phyloP scores from a whole-genome alignment of 2,329 filamentous ascomycete genomes.

The Byssothecium circinans region DNA sequence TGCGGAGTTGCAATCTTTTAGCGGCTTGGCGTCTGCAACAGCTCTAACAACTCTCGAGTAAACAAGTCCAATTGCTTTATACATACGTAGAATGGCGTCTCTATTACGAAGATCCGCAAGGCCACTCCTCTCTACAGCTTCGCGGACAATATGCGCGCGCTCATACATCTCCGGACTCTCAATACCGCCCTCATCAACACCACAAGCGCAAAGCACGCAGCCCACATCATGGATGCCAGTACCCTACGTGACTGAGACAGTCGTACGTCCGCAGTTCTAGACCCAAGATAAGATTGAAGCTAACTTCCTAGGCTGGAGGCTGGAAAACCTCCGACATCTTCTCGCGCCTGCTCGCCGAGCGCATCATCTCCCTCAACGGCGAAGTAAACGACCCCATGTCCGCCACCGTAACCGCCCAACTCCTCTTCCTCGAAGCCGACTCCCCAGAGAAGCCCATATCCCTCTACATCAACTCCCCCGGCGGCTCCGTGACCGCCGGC shows the following conservation, averaged over 20 bases:
- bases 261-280: conserved; percentile 36
- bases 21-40: conserved; percentile 14
- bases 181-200: conserved; percentile 17
- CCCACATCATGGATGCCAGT: conserved; percentile 49
- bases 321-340: conserved; percentile 56
- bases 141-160: conserved; percentile 20
- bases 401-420: conserved; percentile 91
- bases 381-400: conserved; percentile 87
- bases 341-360: conserved; percentile 64
- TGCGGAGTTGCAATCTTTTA: conserved; percentile 16
- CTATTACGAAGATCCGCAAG: conserved; percentile 29
- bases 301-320: conserved; percentile 50
- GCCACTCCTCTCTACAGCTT: conserved; percentile 14
- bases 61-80: not conserved
- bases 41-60: conserved; percentile 10
- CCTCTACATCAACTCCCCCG: conserved; percentile 97
- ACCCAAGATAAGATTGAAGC: conserved; percentile 9
- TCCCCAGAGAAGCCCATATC: conserved; percentile 92
- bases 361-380: conserved; percentile 92
- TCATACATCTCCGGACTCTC: conserved; percentile 24
- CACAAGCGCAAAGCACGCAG: conserved; percentile 20
- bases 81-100: conserved; percentile 34
- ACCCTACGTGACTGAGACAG: conserved; percentile 55
- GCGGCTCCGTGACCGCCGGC: conserved; percentile 83
- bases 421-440: conserved; percentile 97